These are phyloP conservation scores for Trichosporon sp. DNA, from an alignment of 1,284 basidiomycete genomes.

Conservation along the genomic window DNA sequence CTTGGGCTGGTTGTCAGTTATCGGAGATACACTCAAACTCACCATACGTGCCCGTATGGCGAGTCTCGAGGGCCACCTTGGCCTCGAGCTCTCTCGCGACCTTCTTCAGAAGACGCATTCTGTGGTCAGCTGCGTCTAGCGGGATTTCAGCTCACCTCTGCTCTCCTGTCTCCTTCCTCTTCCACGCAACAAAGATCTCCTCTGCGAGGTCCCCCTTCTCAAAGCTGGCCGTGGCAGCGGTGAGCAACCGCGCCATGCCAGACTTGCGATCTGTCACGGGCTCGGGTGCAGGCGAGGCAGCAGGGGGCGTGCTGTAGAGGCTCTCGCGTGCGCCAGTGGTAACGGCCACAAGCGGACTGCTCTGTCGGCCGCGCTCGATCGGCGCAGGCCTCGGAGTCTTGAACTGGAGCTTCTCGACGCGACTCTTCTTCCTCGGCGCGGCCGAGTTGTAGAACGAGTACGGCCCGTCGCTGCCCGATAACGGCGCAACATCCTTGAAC, in stretches of 20 bases:
- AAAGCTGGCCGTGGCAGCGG: conserved; percentile 14
- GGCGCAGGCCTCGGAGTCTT: conserved; percentile 8
- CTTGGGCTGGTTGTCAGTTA: conserved; percentile 8
- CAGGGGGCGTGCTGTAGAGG: not conserved
- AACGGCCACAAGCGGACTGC: not conserved
- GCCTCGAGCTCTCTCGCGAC: conserved; percentile 18
- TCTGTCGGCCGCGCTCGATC: not conserved
- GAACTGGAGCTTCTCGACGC: conserved; percentile 1
- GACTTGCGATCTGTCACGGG: not conserved
- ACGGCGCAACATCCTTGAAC: conserved; percentile 32
- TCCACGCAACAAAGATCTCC: conserved; percentile 19
- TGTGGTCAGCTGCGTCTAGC: not conserved
- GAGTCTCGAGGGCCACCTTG: conserved; percentile 12
- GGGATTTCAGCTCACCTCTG: conserved; percentile 7
- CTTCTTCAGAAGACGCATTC: conserved; percentile 5
- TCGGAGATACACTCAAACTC: not conserved
- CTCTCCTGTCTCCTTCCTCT: conserved; percentile 12
- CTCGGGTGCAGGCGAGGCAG: not conserved
- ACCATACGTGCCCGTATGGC: conserved; percentile 9
- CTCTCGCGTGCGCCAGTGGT: not conserved
- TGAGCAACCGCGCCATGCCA: conserved; percentile 14
- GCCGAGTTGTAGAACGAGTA: conserved; percentile 31
- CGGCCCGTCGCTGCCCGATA: conserved; percentile 22
- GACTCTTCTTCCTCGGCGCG: not conserved
- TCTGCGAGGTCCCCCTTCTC: conserved; percentile 13